Evolutionary conservation across 2,329 filamentous ascomycete species (phyloP).

Genomic region (Curvularia sp.): DNA sequence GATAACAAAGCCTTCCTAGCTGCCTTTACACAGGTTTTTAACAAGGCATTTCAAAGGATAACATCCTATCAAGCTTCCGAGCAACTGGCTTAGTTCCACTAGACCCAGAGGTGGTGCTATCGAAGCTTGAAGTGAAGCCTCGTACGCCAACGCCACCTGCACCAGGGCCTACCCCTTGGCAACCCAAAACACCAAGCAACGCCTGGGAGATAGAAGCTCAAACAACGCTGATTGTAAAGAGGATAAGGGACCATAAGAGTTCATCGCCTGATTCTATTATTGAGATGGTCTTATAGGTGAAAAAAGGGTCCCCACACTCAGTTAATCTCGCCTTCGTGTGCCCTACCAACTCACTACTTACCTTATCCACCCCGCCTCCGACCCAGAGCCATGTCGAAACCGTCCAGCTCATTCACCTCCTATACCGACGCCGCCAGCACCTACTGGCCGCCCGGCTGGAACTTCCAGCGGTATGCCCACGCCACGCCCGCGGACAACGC

Average conservation of each 20-base stretch:
- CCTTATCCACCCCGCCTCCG: constrained; percentile 8
- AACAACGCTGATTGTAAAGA: neutral
- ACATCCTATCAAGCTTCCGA: constrained; percentile 14
- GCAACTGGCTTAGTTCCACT: neutral
- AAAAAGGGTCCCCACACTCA: neutral
- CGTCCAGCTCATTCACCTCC: constrained; percentile 10
- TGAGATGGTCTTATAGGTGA: constrained; percentile 1
- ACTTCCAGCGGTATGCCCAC: constrained; percentile 12
- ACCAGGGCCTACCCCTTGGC: neutral
- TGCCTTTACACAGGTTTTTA: neutral
- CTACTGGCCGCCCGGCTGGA: constrained; percentile 13
- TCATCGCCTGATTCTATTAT: neutral
- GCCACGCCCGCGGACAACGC: constrained; percentile 13
- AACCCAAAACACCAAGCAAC: neutral
- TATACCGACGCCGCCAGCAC: constrained; percentile 11
- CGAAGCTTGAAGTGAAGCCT: neutral
- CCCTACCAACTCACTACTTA: constrained; percentile 3
- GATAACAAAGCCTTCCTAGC: neutral
- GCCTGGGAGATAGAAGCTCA: neutral
- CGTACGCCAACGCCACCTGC: neutral
- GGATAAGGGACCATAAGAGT: neutral
- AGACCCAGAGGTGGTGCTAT: neutral
- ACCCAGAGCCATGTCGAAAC: constrained; percentile 12
- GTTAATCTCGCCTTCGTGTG: neutral
- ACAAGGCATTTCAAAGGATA: neutral